A percentile compares a stretch with the other conserved stretches of the same genome.
Evolutionary conservation across 1,284 basidiomycete genomes (phyloP).

Genomic region (Tremellales sp.): DNA sequence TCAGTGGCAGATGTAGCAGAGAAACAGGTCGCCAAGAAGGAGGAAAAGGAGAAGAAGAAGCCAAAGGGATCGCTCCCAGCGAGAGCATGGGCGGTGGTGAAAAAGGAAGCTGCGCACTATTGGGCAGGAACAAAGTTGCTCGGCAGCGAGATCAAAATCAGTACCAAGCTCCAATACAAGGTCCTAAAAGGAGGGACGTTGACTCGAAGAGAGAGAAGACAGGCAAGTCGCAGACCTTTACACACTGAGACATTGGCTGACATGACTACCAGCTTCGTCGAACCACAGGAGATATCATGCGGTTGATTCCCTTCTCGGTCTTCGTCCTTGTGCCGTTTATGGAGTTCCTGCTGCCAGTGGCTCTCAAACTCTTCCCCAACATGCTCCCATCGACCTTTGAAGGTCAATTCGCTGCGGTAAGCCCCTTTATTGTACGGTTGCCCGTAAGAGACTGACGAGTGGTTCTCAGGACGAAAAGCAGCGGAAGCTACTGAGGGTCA

Average conservation of each 20-base stretch:
- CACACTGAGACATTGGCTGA: neutral
- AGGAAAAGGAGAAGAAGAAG: constrained; percentile 52
- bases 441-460: neutral
- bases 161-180: constrained; percentile 81
- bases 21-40: constrained; percentile 68
- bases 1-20: constrained; percentile 43
- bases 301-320: constrained; percentile 90
- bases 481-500: constrained; percentile 87
- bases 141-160: constrained; percentile 91
- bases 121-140: constrained; percentile 96
- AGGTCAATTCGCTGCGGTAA: constrained; percentile 86
- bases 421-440: constrained; percentile 29
- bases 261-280: constrained; percentile 66
- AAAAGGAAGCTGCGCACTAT: constrained; percentile 94
- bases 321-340: constrained; percentile 97
- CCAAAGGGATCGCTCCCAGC: constrained; percentile 34
- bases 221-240: constrained; percentile 55
- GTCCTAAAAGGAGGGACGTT: constrained; percentile 85
- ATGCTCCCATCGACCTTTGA: constrained; percentile 99
- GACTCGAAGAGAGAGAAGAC: constrained; percentile 88
- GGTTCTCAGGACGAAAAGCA: constrained; percentile 83
- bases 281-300: constrained; percentile 86
- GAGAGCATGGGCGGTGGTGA: constrained; percentile 77
- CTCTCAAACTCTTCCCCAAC: constrained; percentile 95
- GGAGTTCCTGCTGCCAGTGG: constrained; percentile 95